Conservation (phyloP, 1,284 basidiomycete species). For the Ceraceosorus guamensis region DNA sequence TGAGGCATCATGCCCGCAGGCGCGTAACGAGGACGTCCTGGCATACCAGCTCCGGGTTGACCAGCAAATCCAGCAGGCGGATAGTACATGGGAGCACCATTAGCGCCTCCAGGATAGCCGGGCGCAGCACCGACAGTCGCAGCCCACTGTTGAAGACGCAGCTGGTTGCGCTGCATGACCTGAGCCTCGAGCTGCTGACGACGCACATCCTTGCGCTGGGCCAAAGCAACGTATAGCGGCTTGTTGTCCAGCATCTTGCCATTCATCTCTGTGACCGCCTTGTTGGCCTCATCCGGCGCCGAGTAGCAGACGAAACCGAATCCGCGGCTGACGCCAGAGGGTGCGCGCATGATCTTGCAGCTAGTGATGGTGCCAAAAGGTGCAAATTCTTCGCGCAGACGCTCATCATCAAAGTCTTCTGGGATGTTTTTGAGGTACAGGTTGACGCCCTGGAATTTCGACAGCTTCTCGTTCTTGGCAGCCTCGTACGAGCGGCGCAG, state of each 20-base stretch:
- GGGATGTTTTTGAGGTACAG: conserved; percentile 92
- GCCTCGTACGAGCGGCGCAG: conserved; percentile 85
- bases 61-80: conserved; percentile 45
- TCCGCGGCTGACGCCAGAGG: conserved; percentile 69
- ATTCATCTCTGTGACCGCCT: conserved; percentile 99
- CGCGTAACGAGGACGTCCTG: conserved; percentile 45
- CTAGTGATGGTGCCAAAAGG: conserved; percentile 95
- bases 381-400: conserved; percentile 66
- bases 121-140: conserved; percentile 40
- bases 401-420: conserved; percentile 49
- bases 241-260: conserved; percentile 99
- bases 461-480: conserved; percentile 91
- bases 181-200: conserved; percentile 98
- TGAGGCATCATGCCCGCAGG: conserved; percentile 48
- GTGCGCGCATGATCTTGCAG: conserved; percentile 98
- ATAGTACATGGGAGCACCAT: conserved; percentile 43
- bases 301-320: conserved; percentile 99
- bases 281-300: conserved; percentile 96
- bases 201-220: conserved; percentile 95
- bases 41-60: conserved; percentile 37
- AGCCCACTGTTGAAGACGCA: conserved; percentile 47
- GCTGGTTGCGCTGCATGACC: conserved; percentile 50
- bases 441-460: conserved; percentile 98
- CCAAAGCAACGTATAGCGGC: conserved; percentile 96
- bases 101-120: conserved; percentile 36